These are phyloP conservation scores for Neurospora sp. DNA, from an alignment of 495 filamentous ascomycete genomes.

Conservation along the genomic window DNA sequence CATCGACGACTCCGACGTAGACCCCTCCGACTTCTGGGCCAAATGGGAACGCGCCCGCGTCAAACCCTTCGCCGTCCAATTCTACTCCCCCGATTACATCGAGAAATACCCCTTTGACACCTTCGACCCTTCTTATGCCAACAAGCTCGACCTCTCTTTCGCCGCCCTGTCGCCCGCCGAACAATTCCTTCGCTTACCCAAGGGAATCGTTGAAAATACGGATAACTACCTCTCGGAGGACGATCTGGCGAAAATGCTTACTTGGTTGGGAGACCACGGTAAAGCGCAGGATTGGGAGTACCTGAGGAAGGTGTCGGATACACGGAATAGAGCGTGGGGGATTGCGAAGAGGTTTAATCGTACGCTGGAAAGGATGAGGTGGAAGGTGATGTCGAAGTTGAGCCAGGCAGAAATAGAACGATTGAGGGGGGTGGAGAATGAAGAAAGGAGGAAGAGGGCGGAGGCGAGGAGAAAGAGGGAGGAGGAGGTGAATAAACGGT, in stretches of 20 bases:
- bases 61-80: not conserved
- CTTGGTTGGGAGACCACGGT: not conserved
- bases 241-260: rapidly evolving
- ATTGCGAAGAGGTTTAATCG: not conserved
- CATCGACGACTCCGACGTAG: not conserved
- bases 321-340: not conserved
- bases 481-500: too few species aligned
- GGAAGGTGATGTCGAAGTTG: not conserved
- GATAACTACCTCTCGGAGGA: rapidly evolving
- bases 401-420: not conserved
- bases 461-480: not conserved
- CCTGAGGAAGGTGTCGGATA: rapidly evolving
- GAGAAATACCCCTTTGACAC: not conserved
- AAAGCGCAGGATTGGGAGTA: rapidly evolving
- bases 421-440: not conserved
- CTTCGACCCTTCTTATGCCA: not conserved
- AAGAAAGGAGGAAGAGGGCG: not conserved
- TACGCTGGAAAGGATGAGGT: not conserved
- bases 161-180: not conserved
- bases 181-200: not conserved
- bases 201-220: not conserved
- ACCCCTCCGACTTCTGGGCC: not conserved
- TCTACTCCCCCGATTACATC: not conserved
- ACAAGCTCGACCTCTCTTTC: not conserved
- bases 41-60: not conserved